Evolutionary conservation across 1,139 yeast species (phyloP), one percentile per base, ranked within the genome.

Genomic region (Pichia cactophila): DNA sequence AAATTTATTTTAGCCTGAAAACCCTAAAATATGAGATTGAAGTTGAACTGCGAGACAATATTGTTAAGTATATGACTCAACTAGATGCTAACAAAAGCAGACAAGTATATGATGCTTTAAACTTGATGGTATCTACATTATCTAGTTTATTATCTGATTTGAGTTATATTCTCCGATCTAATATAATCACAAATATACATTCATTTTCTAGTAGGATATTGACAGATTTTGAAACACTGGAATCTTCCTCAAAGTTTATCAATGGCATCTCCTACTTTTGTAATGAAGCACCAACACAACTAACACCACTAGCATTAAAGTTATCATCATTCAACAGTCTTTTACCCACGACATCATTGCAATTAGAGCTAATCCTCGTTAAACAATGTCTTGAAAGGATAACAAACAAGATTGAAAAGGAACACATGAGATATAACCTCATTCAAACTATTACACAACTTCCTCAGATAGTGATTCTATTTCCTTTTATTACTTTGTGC

Each of bases 121-220:
- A 40, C 23, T 12, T 8, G 1, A 26, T 47, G 11, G 29, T 28
- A 9, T 23, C 16, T 14, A n/a, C 28, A 1, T 33, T 47, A 14
- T n/a, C 33, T 2, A 23, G 39, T 10, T 28, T 47, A 7, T 26
- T 2, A 9, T n/a, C n/a, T 5, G 29, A 40, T 28, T 31, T 47
- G 10, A 14, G 39, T 12, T 20, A 35, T 26, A 17, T 41, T 2
- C 7, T 47, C 7, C 41, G 43, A 11, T 38, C 40, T 6, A 47
- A 43, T 11, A 47, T 47, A 6, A 43, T 47, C 6, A 43, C 43
- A 4, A 40, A 47, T 17, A 17, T 8, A 12, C 23, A n/a, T 6
- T 37, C 44, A 7, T 26, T 43, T 36, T 20, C 33, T 2, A 17
- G 33, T 8, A 33, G 41, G 3, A 9, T 42, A 17, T 26, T 16